Evolutionary conservation across 2,329 filamentous ascomycete genomes (phyloP), one percentile per base, ranked within the genome.

Genomic region (Monilinia polystroma): DNA sequence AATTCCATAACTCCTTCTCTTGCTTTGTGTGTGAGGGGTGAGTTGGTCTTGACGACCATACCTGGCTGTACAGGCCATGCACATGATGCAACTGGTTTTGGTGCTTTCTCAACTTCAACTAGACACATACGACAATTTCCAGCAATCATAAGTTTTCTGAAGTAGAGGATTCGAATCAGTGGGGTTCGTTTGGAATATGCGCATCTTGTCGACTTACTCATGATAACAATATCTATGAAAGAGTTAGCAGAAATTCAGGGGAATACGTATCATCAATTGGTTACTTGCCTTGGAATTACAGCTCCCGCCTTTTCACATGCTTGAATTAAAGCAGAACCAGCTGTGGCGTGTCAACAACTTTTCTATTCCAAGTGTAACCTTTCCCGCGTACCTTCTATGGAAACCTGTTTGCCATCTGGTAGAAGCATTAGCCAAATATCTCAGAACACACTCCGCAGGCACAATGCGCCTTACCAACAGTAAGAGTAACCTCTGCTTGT

Each of bases 51-150:
- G 76, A 99, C 95, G 63, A 97, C 93, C 95, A 99, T 99, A 70
- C 95, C 95, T 66, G 95, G 92, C 80, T 97, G 93, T 73, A 98
- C 95, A 63, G 95, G 95, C 95, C 95, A 99, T 74, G 95, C 95
- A 81, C 95, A 99, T 70, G 95, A 99, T 75, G 95, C 95, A 67
- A 98, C 93, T 68, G 95, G 95, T 82, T 99, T 99, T 68, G 95
- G 95, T 69, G 92, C 91, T 80, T 88, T 88, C 83, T 98, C 95
- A 73, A 99, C 95, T 84, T 99, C 95, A 77, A 99, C 95, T 77
- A 99, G 83, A 81, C 95, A 99, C 95, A 99, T 99, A 83, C 95
- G 93, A 81, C 95, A 99, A 82, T 98, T 99, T 81, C 95, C 95
- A 76, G 95, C 95, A 85, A 99, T 97, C 90, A 96, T 93, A 74